These are phyloP conservation scores for Thraustochytrium sp. DNA, from an alignment of 352 stramenopile species.

Conservation along the genomic window DNA sequence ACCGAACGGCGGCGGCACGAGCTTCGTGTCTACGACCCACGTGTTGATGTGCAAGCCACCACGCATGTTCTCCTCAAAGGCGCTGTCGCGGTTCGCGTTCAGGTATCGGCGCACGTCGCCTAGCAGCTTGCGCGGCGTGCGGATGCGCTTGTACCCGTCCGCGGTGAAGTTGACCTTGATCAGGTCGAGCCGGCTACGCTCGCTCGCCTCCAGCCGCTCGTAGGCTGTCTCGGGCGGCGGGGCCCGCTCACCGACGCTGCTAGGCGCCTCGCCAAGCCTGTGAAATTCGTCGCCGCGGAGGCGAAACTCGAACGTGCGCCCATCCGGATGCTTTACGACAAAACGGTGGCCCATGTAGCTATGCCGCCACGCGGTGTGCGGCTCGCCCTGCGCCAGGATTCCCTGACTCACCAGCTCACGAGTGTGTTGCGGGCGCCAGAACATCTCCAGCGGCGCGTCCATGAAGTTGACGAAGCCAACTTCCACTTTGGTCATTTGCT, in stretches of 20 bases:
- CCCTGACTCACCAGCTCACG: neutral
- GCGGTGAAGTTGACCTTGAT: slow-evolving; percentile 59
- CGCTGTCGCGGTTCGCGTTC: slow-evolving; percentile 60
- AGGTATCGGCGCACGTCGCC: slow-evolving; percentile 60
- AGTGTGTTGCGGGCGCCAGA: neutral
- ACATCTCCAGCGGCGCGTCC: slow-evolving; percentile 23
- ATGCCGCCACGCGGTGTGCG: neutral
- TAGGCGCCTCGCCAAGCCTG: slow-evolving; percentile 33
- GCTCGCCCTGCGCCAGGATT: slow-evolving; percentile 7
- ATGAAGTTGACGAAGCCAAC: slow-evolving; percentile 36
- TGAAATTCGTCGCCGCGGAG: slow-evolving; percentile 12
- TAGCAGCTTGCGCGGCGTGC: slow-evolving; percentile 59
- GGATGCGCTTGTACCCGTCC: slow-evolving; percentile 59
- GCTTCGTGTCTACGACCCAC: slow-evolving; percentile 60
- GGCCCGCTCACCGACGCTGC: slow-evolving; percentile 39
- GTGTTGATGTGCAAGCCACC: slow-evolving; percentile 58
- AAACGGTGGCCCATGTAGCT: slow-evolving; percentile 39
- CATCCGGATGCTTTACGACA: neutral
- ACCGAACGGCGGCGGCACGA: slow-evolving; percentile 60
- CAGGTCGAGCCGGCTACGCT: slow-evolving; percentile 48
- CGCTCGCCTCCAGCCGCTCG: slow-evolving; percentile 45
- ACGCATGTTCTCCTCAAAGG: slow-evolving; percentile 57
- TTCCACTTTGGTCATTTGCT: neutral
- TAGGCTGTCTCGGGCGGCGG: slow-evolving; percentile 53
- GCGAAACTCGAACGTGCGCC: neutral